These are phyloP conservation scores for Neurospora cerealis DNA, from an alignment of 495 filamentous ascomycete species.

Conservation along the genomic window DNA sequence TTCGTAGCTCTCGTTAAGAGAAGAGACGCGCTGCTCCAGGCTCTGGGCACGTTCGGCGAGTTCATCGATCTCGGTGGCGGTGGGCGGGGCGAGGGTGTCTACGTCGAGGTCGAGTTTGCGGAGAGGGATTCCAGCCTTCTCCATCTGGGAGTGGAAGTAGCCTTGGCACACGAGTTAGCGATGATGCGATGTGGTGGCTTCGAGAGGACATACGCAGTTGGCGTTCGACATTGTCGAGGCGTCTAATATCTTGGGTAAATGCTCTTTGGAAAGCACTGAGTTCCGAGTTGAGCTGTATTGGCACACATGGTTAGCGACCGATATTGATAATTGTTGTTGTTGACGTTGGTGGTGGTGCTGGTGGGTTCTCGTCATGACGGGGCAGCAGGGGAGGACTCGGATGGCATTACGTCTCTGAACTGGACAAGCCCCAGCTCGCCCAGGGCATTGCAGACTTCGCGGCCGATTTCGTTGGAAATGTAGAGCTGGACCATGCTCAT, in stretches of 20 bases:
- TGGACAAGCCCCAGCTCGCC: slow-evolving; percentile 93
- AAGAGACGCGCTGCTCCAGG: slow-evolving; percentile 82
- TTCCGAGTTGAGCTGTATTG: slow-evolving; percentile 71
- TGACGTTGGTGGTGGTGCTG: slow-evolving; percentile 1
- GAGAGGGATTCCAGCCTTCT: slow-evolving; percentile 76
- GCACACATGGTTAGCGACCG: slow-evolving; percentile 12
- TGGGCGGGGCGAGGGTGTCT: slow-evolving; percentile 73
- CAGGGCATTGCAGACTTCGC: slow-evolving; percentile 92
- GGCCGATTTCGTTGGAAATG: slow-evolving; percentile 94
- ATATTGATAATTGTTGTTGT: not conserved
- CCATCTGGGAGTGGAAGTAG: slow-evolving; percentile 91
- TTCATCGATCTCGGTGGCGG: slow-evolving; percentile 90
- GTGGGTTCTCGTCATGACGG: not conserved
- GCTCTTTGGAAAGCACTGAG: slow-evolving; percentile 91
- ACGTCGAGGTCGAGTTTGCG: slow-evolving; percentile 76
- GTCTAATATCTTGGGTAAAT: slow-evolving; percentile 93
- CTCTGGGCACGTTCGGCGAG: slow-evolving; percentile 83
- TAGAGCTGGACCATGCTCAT: slow-evolving; percentile 99
- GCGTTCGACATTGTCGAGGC: slow-evolving; percentile 94
- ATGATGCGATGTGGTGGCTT: not conserved
- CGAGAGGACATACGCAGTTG: slow-evolving; percentile 66
- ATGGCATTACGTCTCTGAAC: slow-evolving; percentile 77
- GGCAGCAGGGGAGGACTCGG: not conserved
- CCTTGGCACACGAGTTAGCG: slow-evolving; percentile 35
- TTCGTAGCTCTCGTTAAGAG: slow-evolving; percentile 95